Conservation (phyloP, 768 basidiomycete genomes). For the Neoboletus magnificus region DNA sequence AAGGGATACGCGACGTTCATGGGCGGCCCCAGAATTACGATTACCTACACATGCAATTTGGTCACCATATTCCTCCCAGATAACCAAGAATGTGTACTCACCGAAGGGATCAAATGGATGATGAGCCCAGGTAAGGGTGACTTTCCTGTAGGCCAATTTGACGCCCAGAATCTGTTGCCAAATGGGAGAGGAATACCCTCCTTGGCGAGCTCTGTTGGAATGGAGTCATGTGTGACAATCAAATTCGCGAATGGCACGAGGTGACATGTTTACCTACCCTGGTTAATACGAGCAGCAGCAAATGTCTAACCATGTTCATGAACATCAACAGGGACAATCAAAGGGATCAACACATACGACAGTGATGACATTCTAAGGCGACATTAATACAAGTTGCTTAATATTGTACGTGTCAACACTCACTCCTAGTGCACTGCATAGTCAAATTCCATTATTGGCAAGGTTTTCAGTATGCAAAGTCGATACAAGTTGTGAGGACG, state of each 20-base stretch:
- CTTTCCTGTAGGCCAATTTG: slow-evolving; percentile 57
- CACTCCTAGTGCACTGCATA: slow-evolving; percentile 34
- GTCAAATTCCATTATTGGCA: neutral
- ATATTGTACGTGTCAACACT: neutral
- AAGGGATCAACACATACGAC: slow-evolving; percentile 15
- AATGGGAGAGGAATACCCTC: slow-evolving; percentile 62
- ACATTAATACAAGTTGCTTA: neutral
- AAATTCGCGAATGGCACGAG: neutral
- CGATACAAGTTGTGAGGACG: neutral
- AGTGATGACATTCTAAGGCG: slow-evolving; percentile 28
- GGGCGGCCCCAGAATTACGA: slow-evolving; percentile 53
- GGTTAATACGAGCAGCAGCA: slow-evolving; percentile 49
- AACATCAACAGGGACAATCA: neutral
- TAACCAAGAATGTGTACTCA: slow-evolving; percentile 12
- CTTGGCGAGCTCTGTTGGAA: slow-evolving; percentile 50
- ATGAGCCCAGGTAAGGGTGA: slow-evolving; percentile 53
- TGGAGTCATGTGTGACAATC: neutral
- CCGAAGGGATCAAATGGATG: slow-evolving; percentile 52
- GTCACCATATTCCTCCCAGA: neutral
- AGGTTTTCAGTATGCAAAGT: neutral
- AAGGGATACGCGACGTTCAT: slow-evolving; percentile 54
- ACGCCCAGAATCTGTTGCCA: slow-evolving; percentile 57
- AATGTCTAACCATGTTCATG: slow-evolving; percentile 39
- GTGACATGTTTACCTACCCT: slow-evolving; percentile 30
- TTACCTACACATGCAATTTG: slow-evolving; percentile 33